These are phyloP conservation scores for Allantophomopsis lycopodina DNA, from an alignment of 2,329 filamentous ascomycete species.

Conservation along the genomic window DNA sequence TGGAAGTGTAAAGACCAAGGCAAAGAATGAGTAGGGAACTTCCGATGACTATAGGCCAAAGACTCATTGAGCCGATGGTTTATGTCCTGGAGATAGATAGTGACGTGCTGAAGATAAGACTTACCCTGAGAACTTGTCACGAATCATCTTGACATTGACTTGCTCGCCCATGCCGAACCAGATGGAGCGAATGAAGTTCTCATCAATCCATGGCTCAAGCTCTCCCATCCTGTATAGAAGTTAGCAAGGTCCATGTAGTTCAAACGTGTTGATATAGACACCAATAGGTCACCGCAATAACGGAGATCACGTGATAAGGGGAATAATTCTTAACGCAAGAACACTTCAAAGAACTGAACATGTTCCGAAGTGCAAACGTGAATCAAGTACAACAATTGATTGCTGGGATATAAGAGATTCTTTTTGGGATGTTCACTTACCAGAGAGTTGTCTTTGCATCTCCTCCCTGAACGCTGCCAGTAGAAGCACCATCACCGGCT, in stretches of 20 bases:
- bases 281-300: no score
- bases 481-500: constrained; percentile 16
- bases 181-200: constrained; percentile 93
- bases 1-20: no score
- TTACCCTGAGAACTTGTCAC: constrained; percentile 97
- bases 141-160: constrained; percentile 99
- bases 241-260: neutral
- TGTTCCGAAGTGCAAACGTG: no score
- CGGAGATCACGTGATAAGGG: no score
- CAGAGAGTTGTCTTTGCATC: constrained; percentile 43
- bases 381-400: no score
- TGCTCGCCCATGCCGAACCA: constrained; percentile 83
- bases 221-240: constrained; percentile 75
- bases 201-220: constrained; percentile 97
- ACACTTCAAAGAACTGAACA: no score
- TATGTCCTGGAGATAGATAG: constrained; percentile 1
- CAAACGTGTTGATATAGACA: no score
- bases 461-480: constrained; percentile 25
- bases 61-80: no score
- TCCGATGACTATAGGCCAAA: no score
- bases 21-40: no score
- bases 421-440: constrained; percentile 19
- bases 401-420: no score
- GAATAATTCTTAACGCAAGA: no score
- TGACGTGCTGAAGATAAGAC: constrained; percentile 12